Base-by-base conservation (phyloP, 352 stramenopile species). In the Aphanomyces invadans region DNA sequence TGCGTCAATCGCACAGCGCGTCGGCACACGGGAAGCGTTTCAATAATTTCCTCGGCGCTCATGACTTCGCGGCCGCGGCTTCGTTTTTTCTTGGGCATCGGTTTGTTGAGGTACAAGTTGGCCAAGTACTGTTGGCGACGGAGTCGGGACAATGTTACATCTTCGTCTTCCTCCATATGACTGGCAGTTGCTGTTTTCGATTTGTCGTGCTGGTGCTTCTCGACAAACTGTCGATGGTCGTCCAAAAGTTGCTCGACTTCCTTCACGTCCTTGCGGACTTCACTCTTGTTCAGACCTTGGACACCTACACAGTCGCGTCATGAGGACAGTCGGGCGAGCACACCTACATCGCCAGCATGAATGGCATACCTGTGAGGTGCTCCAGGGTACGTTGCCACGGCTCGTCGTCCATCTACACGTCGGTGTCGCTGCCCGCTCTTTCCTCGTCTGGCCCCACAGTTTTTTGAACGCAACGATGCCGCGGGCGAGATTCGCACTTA, bases 1-100 rank as follows among this genome's bases (percentile, higher is more conserved):
- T 92, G 81, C 48, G 83, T 90, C 42, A 92, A 77, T 17, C 81
- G 80, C 59, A 92, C 80, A 26, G 83, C 81, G 21, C 80, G 82
- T 38, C 81, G 76, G 48, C 77, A 84, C 42, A 73, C 71, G 0
- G 83, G 83, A 15, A 92, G 73, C 19, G 81, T 78, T 73, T 87
- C 79, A 9, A 92, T 75, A 46, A 92, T 70, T 60, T 90, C 83
- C 63, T 92, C 83, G 0, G 83, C 77, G 31, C 81, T 79, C 56
- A 89, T 71, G n/a, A 86, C 73, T 56, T 66, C 59, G 42, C 59
- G 42, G 4, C 59, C 59, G 5, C 59, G 59, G 26, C 59, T 66
- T 31, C 59, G 59, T 38, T 66, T 66, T 31, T 66, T 66, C 10
- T 46, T 66, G 29, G 59, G 59, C 59, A 66, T 66, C 17, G 59